Conservation (phyloP, 2,329 filamentous ascomycete genomes). For the Monascus ruber region DNA sequence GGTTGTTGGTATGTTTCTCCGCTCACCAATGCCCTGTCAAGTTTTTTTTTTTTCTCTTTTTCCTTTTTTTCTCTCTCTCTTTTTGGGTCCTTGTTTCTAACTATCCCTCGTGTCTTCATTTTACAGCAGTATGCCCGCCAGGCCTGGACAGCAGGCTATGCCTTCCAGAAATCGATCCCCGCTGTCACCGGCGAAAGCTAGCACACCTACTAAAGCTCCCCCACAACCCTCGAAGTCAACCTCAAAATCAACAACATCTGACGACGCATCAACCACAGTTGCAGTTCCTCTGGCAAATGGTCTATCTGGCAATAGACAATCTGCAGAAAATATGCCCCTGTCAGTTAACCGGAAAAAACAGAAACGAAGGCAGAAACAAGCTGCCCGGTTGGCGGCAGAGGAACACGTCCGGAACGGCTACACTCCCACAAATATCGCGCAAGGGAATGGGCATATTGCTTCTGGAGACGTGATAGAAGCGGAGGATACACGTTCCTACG, state of each 20-base stretch:
- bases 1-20: no score
- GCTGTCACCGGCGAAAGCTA: background rate
- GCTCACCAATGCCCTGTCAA: no score
- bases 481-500: constrained; percentile 13
- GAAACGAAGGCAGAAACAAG: constrained; percentile 77
- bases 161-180: background rate
- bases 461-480: constrained; percentile 12
- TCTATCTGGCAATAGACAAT: constrained; percentile 1
- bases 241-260: background rate
- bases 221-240: background rate
- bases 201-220: background rate
- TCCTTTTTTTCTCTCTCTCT: no score
- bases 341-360: constrained; percentile 86
- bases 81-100: no score
- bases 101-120: no score
- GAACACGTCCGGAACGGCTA: constrained; percentile 28
- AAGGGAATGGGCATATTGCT: constrained; percentile 25
- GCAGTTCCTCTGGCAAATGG: constrained; percentile 11
- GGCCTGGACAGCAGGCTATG: background rate
- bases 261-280: constrained; percentile 14
- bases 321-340: constrained; percentile 23
- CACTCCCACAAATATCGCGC: constrained; percentile 11
- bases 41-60: no score
- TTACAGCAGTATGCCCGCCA: background rate
- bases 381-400: constrained; percentile 56